A percentile compares a stretch with the other conserved stretches of the same genome.
Conservation (phyloP, 805 yeast genomes). For the Myxozyma neotropica region DNA sequence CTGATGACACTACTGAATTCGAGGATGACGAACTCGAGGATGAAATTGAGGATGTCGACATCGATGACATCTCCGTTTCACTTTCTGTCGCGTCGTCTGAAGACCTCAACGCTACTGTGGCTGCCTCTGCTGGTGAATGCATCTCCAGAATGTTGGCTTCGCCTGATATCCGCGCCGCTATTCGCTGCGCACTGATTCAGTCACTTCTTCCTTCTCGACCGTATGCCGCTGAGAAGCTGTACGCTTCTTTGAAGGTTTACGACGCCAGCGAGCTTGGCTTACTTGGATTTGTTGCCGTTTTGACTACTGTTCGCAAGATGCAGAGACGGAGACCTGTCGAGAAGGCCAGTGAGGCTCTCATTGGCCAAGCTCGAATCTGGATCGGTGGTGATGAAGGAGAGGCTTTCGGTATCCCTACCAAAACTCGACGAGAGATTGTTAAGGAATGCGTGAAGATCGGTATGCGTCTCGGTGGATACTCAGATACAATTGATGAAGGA, state of each 20-base stretch:
- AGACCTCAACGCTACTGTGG: background rate
- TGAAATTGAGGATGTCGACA: conserved; percentile 5
- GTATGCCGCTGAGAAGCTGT: conserved; percentile 30
- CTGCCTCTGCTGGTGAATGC: conserved; percentile 5
- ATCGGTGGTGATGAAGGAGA: conserved; percentile 43
- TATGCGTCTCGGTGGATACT: conserved; percentile 40
- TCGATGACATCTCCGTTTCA: conserved; percentile 4
- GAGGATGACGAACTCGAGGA: conserved; percentile 19
- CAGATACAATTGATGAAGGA: conserved; percentile 18
- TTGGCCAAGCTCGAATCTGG: conserved; percentile 39
- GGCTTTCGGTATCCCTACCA: conserved; percentile 36
- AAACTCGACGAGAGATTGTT: conserved; percentile 39
- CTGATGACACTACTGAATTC: background rate
- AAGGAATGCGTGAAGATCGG: conserved; percentile 41
- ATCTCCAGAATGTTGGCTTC: conserved; percentile 28
- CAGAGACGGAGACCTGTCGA: conserved; percentile 23
- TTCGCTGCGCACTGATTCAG: conserved; percentile 37
- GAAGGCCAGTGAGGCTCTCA: conserved; percentile 26
- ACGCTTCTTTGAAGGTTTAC: conserved; percentile 18
- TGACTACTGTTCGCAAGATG: conserved; percentile 33
- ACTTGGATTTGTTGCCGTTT: conserved; percentile 42
- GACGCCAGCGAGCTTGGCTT: conserved; percentile 37
- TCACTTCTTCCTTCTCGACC: conserved; percentile 30
- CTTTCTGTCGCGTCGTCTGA: conserved; percentile 10
- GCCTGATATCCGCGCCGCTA: conserved; percentile 37